Percentiles rank a stretch among this genome's conserved stretches.
These are phyloP conservation scores for Trichoderma aggressivum DNA, from an alignment of 2,329 filamentous ascomycete species.

Conservation along the genomic window DNA sequence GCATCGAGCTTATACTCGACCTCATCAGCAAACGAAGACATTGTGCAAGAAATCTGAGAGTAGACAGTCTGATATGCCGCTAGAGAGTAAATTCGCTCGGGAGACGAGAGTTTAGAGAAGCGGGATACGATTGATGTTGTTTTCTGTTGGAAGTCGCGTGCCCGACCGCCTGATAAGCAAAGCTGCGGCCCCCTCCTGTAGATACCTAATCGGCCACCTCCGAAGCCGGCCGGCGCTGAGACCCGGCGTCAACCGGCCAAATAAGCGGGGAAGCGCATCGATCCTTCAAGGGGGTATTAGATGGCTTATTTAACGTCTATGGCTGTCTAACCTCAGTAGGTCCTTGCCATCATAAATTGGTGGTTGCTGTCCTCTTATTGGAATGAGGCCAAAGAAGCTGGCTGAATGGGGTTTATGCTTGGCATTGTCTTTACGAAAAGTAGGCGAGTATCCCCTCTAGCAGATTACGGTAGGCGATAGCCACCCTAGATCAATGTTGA, in stretches of 20 bases:
- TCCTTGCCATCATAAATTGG: not conserved
- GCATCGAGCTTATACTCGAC: slow-evolving; percentile 55
- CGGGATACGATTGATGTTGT: not conserved
- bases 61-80: not conserved
- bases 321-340: not conserved
- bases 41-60: slow-evolving; percentile 23
- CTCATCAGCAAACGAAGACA: slow-evolving; percentile 41
- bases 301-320: not conserved
- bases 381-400: not conserved
- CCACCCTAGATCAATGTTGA: not conserved
- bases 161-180: not conserved
- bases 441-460: not conserved
- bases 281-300: too few species aligned
- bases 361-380: not conserved
- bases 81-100: not conserved
- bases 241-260: slow-evolving; percentile 12
- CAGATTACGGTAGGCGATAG: not conserved
- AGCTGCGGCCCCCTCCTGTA: slow-evolving; percentile 13
- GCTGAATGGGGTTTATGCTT: not conserved
- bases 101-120: not conserved
- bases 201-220: slow-evolving; percentile 31
- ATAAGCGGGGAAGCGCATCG: slow-evolving; percentile 3
- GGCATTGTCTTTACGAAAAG: not conserved
- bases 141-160: not conserved
- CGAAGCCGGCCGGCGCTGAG: slow-evolving; percentile 28